These are phyloP conservation scores for Mallotus repandus DNA, from an alignment of 441 rosid genomes.

Conservation along the genomic window DNA sequence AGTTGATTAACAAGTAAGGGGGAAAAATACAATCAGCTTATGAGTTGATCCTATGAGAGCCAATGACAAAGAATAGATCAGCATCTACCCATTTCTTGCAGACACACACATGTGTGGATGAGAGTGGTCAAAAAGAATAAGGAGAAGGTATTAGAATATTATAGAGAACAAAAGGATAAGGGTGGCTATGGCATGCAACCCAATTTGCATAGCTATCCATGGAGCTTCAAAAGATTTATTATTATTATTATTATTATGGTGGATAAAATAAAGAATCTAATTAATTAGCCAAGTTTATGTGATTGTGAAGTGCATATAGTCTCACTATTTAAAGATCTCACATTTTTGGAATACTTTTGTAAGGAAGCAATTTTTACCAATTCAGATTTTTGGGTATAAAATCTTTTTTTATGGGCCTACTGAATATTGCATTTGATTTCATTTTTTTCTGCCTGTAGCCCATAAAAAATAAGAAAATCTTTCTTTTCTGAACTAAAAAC, in stretches of 20 bases:
- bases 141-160: slow-evolving; percentile 23
- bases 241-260: neutral
- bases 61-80: neutral
- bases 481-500: too few species aligned
- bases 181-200: neutral
- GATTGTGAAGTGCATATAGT: neutral
- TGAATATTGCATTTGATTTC: slow-evolving; percentile 21
- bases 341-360: neutral
- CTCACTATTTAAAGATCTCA: neutral
- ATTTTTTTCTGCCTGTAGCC: neutral
- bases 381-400: slow-evolving; percentile 4
- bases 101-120: neutral
- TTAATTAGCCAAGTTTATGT: too few species aligned
- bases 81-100: neutral
- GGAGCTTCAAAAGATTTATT: slow-evolving; percentile 4
- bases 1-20: neutral
- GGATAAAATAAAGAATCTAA: too few species aligned
- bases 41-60: neutral
- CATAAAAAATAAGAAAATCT: neutral
- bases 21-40: neutral
- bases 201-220: slow-evolving; percentile 25
- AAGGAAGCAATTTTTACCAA: neutral
- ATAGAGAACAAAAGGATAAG: slow-evolving; percentile 26
- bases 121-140: slow-evolving; percentile 23
- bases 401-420: slow-evolving; percentile 24